A percentile compares a stretch with the other conserved stretches of the same genome.
Evolutionary conservation across 306 rosid species (phyloP).

Genomic region (Vicia faba): DNA sequence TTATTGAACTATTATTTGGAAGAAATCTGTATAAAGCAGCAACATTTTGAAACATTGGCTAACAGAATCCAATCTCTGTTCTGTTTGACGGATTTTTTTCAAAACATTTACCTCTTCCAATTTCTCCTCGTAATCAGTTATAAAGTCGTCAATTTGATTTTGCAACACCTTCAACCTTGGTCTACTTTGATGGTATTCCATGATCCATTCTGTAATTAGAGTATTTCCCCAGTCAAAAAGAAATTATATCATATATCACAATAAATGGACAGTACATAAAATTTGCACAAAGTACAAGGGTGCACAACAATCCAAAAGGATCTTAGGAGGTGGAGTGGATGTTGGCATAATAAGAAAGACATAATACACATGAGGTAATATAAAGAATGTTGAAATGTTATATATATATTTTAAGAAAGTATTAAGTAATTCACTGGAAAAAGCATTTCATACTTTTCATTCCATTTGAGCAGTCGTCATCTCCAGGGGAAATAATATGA

Average conservation of each 20-base stretch:
- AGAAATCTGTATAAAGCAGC: not conserved
- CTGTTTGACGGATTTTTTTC: not conserved
- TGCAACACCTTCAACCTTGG: constrained; percentile 72
- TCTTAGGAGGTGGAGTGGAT: not conserved
- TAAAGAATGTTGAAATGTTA: constrained; percentile 6
- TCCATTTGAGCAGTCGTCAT: constrained; percentile 57
- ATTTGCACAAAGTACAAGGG: not conserved
- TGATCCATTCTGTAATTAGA: constrained; percentile 74
- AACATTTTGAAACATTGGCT: not conserved
- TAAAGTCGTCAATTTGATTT: constrained; percentile 69
- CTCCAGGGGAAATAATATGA: constrained; percentile 46
- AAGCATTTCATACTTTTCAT: constrained; percentile 50
- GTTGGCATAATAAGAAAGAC: constrained; percentile 1
- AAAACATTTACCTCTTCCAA: constrained; percentile 65
- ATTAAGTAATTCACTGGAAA: constrained; percentile 8
- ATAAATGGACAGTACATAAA: constrained; percentile 5
- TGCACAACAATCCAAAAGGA: constrained; percentile 8
- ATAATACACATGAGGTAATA: not conserved
- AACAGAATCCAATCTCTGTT: constrained; percentile 18
- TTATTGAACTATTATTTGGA: not conserved
- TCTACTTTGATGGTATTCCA: constrained; percentile 68
- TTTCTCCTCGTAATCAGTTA: constrained; percentile 63
- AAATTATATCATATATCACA: constrained; percentile 17
- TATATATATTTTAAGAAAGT: not conserved
- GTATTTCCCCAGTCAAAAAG: constrained; percentile 35